These are phyloP conservation scores for Hordeum pubiflorum DNA, from an alignment of 202 grass and related monocot species.

Conservation along the genomic window DNA sequence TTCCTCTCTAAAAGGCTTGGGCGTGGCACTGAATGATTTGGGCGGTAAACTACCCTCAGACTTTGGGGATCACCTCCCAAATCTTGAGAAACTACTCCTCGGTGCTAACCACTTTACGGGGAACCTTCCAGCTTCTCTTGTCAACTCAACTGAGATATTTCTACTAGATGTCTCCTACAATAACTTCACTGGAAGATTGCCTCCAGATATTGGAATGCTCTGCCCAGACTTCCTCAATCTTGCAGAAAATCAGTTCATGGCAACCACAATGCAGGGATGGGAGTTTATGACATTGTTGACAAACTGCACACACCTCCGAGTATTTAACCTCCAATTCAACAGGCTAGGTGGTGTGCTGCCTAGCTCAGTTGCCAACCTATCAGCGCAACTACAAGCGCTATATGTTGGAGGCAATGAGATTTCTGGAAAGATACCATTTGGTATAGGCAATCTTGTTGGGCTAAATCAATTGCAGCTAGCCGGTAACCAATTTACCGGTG, in stretches of 20 bases:
- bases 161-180: neutral
- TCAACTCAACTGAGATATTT: neutral
- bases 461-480: neutral
- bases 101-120: neutral
- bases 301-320: slow-evolving; percentile 16
- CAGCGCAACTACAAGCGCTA: neutral
- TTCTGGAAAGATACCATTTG: neutral
- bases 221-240: neutral
- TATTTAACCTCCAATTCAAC: neutral
- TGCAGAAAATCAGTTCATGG: neutral
- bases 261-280: neutral
- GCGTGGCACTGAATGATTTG: neutral
- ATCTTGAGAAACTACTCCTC: neutral
- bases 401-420: neutral
- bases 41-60: neutral
- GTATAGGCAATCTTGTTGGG: neutral
- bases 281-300: slow-evolving; percentile 4
- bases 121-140: slow-evolving; percentile 17
- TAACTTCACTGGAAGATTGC: neutral
- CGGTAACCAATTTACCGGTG: neutral
- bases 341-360: neutral
- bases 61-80: neutral
- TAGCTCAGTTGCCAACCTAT: slow-evolving; percentile 16
- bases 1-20: neutral
- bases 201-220: neutral